phyloP scores from a whole-genome alignment of 2,329 filamentous ascomycete species.

The Helotiales sp. region DNA sequence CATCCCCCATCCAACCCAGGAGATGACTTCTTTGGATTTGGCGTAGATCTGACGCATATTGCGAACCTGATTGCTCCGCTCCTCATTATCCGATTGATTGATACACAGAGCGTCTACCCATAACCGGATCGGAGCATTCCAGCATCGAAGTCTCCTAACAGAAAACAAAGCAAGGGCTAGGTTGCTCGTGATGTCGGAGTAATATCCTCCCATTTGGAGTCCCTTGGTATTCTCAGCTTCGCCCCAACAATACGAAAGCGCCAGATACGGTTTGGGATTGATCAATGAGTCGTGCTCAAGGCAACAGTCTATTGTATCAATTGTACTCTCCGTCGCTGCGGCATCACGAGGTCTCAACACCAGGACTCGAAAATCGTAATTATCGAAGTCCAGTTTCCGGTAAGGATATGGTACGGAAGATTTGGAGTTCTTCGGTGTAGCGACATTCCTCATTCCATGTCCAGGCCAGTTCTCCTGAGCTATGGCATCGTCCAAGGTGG shows the following conservation, averaged over 20 bases:
- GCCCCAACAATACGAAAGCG: neutral
- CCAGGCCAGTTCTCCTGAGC: neutral
- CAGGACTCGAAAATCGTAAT: neutral
- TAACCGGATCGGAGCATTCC: neutral
- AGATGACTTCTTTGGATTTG: slow-evolving; percentile 11
- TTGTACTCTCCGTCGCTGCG: neutral
- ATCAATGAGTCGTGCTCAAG: slow-evolving; percentile 2
- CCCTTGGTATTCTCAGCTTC: neutral
- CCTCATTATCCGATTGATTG: slow-evolving; percentile 22
- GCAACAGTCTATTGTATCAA: neutral
- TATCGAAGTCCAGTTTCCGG: slow-evolving; percentile 1
- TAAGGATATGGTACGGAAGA: neutral
- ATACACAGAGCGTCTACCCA: slow-evolving; percentile 28
- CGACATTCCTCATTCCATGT: neutral
- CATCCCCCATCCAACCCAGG: slow-evolving; percentile 11
- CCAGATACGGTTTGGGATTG: neutral
- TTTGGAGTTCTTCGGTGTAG: neutral
- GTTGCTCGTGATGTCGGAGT: neutral
- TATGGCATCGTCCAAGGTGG: neutral
- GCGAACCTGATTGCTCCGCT: slow-evolving; percentile 15
- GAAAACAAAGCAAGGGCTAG: neutral
- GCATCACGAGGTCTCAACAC: neutral
- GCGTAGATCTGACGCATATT: slow-evolving; percentile 22
- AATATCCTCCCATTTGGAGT: neutral
- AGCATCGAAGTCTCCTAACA: neutral